Evolutionary conservation across 345 rosid species (phyloP).

Genomic region (Sonneratia caseolaris): DNA sequence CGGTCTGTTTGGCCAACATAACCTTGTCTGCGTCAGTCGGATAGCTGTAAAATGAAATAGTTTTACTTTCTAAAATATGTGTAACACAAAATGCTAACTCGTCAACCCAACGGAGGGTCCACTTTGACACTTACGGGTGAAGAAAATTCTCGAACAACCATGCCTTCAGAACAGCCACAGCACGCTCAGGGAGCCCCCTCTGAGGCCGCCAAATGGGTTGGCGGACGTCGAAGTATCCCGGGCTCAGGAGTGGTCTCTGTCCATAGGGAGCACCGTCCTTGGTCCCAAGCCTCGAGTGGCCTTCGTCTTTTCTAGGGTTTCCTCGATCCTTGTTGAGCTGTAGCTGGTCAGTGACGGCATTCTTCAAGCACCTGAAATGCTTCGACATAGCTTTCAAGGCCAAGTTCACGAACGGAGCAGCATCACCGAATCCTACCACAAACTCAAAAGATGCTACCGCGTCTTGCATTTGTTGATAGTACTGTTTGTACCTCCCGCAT

Average conservation of each 20-base stretch:
- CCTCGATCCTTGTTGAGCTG: no score
- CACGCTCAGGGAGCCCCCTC: conserved; percentile 85
- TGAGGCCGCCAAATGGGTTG: conserved; percentile 27
- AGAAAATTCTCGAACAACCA: conserved; percentile 87
- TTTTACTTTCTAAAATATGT: not conserved
- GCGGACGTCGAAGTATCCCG: no score
- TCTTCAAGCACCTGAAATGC: no score
- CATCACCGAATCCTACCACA: conserved; percentile 72
- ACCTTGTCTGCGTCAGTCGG: conserved; percentile 84
- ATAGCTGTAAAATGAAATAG: conserved; percentile 40
- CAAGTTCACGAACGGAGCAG: conserved; percentile 61
- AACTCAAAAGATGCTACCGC: conserved; percentile 67
- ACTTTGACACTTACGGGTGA: conserved; percentile 60
- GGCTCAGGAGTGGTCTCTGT: no score
- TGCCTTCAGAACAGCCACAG: conserved; percentile 69
- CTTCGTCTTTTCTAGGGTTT: no score
- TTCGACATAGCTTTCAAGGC: conserved; percentile 12
- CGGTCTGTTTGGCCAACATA: conserved; percentile 85
- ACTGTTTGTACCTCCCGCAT: conserved; percentile 70
- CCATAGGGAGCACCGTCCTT: no score
- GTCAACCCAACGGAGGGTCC: not conserved
- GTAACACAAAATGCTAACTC: not conserved
- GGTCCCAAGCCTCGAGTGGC: no score
- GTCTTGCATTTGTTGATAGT: conserved; percentile 70
- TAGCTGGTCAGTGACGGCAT: no score